A percentile compares a stretch with the other conserved stretches of the same genome.
These are phyloP conservation scores for Xylariaceae sp. DNA, from an alignment of 2,329 filamentous ascomycete genomes.

Conservation along the genomic window DNA sequence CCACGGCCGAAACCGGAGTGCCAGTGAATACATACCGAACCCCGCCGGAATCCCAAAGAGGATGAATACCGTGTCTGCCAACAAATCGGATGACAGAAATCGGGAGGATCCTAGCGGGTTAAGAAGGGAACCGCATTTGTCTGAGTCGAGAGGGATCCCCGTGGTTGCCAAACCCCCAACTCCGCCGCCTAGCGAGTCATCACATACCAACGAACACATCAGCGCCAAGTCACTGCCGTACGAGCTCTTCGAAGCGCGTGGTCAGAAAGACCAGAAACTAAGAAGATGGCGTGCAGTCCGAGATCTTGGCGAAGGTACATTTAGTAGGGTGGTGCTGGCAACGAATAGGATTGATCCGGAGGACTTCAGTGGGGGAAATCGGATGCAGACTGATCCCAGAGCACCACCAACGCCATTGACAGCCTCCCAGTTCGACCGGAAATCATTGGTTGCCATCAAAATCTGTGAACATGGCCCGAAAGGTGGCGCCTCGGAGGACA, in stretches of 20 bases:
- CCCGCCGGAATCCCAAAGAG: conserved; percentile 62
- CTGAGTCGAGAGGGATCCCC: conserved; percentile 69
- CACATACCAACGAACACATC: conserved; percentile 41
- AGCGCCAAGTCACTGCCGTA: conserved; percentile 39
- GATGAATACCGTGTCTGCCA: conserved; percentile 66
- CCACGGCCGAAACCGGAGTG: conserved; percentile 71
- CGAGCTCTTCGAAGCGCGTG: conserved; percentile 67
- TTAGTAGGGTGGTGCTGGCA: conserved; percentile 88
- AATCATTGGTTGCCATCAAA: conserved; percentile 87
- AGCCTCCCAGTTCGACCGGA: conserved; percentile 51
- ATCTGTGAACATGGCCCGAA: conserved; percentile 92
- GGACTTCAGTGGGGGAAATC: conserved; percentile 40
- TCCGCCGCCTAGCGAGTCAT: conserved; percentile 74
- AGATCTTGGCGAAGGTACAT: conserved; percentile 84
- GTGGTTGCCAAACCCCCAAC: conserved; percentile 64
- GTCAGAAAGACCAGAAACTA: conserved; percentile 61
- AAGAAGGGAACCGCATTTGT: conserved; percentile 75
- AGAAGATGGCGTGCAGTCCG: conserved; percentile 76
- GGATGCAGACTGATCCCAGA: conserved; percentile 33
- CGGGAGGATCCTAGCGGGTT: conserved; percentile 39
- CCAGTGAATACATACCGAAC: conserved; percentile 84
- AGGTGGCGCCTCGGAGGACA: conserved; percentile 86
- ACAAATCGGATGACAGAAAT: conserved; percentile 42
- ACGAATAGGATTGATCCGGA: conserved; percentile 64
- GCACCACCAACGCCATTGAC: conserved; percentile 31